phyloP scores from a whole-genome alignment of 495 filamentous ascomycete species.

The Penicillium subrubescens region DNA sequence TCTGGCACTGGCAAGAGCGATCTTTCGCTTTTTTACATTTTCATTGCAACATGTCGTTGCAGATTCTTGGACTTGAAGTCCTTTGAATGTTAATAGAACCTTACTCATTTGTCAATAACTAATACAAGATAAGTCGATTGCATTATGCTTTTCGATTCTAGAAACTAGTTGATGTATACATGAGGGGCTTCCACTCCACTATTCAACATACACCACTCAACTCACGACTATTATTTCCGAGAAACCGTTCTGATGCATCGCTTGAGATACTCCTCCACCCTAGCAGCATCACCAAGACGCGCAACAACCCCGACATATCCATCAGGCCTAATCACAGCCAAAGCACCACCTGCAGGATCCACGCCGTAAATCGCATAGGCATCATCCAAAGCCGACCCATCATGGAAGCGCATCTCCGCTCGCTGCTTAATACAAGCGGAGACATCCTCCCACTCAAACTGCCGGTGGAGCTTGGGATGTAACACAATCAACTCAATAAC shows the following conservation, averaged over 20 bases:
- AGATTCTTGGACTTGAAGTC: neutral
- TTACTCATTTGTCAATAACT: neutral
- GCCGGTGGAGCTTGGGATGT: conserved; percentile 51
- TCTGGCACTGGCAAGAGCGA: neutral
- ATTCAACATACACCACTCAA: neutral
- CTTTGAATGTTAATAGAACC: neutral
- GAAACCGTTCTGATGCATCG: neutral
- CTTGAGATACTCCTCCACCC: conserved; percentile 11
- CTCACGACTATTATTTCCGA: neutral
- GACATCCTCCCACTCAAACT: conserved; percentile 57
- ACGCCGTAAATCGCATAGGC: conserved; percentile 67
- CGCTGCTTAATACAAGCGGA: conserved; percentile 57
- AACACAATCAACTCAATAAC: conserved; percentile 63
- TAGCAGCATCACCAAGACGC: conserved; percentile 1
- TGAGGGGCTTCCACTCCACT: too few species aligned
- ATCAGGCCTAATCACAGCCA: conserved; percentile 54
- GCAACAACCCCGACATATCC: conserved; percentile 58
- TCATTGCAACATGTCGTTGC: neutral
- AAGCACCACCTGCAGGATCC: conserved; percentile 30
- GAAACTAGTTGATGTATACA: neutral
- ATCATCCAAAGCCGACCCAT: conserved; percentile 64
- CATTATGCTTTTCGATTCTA: neutral
- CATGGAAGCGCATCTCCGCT: conserved; percentile 58
- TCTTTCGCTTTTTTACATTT: neutral
- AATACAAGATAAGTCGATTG: neutral